Conservation (phyloP, 108 stramenopile genomes). For the Pinguiococcus pyrenoidosus region DNA sequence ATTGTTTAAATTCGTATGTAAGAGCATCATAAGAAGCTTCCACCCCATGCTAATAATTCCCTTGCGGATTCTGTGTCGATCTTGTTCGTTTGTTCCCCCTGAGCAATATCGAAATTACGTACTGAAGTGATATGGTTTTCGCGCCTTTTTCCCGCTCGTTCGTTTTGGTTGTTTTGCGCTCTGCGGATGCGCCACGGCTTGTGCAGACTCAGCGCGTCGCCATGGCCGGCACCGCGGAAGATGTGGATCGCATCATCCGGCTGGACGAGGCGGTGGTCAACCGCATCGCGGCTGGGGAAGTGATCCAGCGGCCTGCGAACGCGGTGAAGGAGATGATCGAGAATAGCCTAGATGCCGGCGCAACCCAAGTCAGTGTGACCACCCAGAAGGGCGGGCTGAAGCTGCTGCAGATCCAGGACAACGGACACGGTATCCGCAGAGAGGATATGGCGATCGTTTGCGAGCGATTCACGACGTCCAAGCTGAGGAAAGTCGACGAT, state of each 20-base stretch:
- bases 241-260: constrained; percentile 30
- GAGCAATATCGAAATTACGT: no score
- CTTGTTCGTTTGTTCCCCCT: no score
- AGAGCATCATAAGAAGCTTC: no score
- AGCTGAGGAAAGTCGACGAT: constrained; percentile 70
- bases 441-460: constrained; percentile 67
- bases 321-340: constrained; percentile 94
- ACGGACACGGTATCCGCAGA: constrained; percentile 34
- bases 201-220: not conserved
- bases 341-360: constrained; percentile 85
- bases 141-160: no score
- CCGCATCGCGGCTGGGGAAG: constrained; percentile 95
- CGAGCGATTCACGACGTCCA: constrained; percentile 86
- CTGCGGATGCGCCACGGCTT: no score
- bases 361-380: constrained; percentile 28
- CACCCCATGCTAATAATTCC: no score
- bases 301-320: constrained; percentile 81
- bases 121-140: no score
- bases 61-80: no score
- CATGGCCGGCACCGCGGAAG: not conserved
- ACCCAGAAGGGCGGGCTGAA: constrained; percentile 39
- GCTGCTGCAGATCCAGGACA: constrained; percentile 39
- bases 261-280: constrained; percentile 74
- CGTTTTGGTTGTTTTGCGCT: no score
- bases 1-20: no score